phyloP scores from a whole-genome alignment of 306 rosid genomes.

The Casuarina equisetifolia region DNA sequence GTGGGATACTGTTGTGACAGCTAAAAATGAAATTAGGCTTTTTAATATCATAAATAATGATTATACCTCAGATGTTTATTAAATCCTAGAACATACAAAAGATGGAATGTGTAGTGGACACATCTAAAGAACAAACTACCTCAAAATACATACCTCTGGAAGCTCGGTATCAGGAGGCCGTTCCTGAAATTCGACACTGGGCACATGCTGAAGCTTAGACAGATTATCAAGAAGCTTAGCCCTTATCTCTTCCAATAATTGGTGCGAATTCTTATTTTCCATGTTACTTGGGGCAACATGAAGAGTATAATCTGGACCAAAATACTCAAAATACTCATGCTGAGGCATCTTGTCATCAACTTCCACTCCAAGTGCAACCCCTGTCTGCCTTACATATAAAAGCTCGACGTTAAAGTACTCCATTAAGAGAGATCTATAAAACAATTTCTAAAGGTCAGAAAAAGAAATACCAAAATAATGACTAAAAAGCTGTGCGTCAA shows the following conservation, averaged over 20 bases:
- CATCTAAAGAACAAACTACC: background rate
- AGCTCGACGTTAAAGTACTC: constrained; percentile 21
- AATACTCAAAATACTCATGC: constrained; percentile 86
- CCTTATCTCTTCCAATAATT: constrained; percentile 65
- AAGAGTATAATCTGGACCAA: constrained; percentile 89
- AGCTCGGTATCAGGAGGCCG: constrained; percentile 77
- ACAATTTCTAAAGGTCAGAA: background rate
- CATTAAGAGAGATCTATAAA: background rate
- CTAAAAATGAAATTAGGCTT: background rate
- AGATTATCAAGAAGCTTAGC: constrained; percentile 76
- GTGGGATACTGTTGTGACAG: background rate
- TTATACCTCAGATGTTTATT: background rate
- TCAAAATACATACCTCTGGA: constrained; percentile 58
- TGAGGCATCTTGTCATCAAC: constrained; percentile 94
- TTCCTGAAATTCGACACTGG: constrained; percentile 83
- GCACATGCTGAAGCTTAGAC: constrained; percentile 83
- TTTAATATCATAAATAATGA: background rate
- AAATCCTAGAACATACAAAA: background rate
- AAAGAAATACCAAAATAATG: background rate
- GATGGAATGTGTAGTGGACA: background rate
- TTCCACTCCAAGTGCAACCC: constrained; percentile 90
- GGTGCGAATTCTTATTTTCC: constrained; percentile 86
- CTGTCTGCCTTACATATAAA: constrained; percentile 63
- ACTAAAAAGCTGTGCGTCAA: background rate
- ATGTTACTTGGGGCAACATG: constrained; percentile 97